Base-by-base conservation (phyloP, 208 protist genomes). In the Acanthamoeba healyi region DNA sequence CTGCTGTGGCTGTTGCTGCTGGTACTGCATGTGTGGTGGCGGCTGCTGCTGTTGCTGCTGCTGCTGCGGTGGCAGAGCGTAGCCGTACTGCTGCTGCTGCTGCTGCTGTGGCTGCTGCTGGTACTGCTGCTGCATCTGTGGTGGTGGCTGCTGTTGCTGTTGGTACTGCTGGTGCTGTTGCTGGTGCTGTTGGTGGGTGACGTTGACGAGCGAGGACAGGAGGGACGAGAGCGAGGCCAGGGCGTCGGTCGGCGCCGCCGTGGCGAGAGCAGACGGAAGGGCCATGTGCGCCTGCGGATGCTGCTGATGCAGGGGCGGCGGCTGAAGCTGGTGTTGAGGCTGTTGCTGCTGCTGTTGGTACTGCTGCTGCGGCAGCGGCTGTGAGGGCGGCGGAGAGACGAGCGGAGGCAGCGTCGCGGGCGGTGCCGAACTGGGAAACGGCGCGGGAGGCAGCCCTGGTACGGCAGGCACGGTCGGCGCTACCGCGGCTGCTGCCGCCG, bases 191-290 rank as follows among this genome's bases (percentile, higher is more conserved):
- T 40, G 38, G 22, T 26, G 36, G 9, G 70, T 29, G 74, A 42
- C 74, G n/a, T 6, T 56, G 38, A 84, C 74, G 22, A 84, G 74
- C 74, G 74, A 84, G 24, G 74, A 84, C 26, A 84, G 74, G 5
- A 84, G 74, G 1, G 74, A 40, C n/a, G 74, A 84, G 44, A 84
- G 14, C 38, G 74, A 84, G 19, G 74, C 74, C 74, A 84, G 42
- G 6, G 74, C 74, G 4, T 26, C 74, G 1, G 74, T 56, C 24
- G 74, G 74, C 38, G 67, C 29, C 15, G 67, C 36, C 14, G 19
- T 42, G 67, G 67, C 38, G 34, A 77, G 58, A n/a, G 29, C 65
- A 4, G n/a, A 10, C 65, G 65, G 65, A 1, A 42, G 29, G 26
- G n/a, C 63, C 63, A 38, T 6, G 29, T 12, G 12, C n/a, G n/a